Evolutionary conservation across 768 basidiomycete genomes (phyloP).

Genomic region (Amanita subjunquillea): DNA sequence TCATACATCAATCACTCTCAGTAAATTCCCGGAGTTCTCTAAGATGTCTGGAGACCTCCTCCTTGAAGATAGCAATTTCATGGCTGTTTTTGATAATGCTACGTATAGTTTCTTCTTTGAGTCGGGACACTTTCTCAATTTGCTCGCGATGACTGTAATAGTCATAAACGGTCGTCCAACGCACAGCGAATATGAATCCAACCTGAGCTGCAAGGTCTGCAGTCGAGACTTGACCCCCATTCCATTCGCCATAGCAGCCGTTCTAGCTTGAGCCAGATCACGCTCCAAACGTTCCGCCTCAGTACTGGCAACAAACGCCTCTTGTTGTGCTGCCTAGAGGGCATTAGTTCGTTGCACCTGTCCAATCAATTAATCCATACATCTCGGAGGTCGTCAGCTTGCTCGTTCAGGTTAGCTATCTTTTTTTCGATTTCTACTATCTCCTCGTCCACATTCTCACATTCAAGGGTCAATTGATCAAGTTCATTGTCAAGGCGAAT

Average conservation of each 20-base stretch:
- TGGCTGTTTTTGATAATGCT: constrained; percentile 79
- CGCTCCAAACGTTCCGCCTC: constrained; percentile 62
- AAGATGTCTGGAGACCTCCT: constrained; percentile 64
- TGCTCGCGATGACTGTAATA: constrained; percentile 64
- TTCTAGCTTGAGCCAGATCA: constrained; percentile 65
- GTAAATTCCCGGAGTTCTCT: constrained; percentile 61
- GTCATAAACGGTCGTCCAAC: constrained; percentile 4
- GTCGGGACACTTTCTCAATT: constrained; percentile 58
- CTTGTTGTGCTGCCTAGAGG: constrained; percentile 64
- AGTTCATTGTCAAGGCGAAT: constrained; percentile 78
- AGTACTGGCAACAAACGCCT: constrained; percentile 52
- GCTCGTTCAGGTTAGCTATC: constrained; percentile 54
- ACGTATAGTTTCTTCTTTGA: constrained; percentile 72
- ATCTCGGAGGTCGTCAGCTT: constrained; percentile 76
- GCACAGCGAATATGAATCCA: constrained; percentile 14
- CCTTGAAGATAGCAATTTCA: constrained; percentile 75
- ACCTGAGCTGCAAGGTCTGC: constrained; percentile 73
- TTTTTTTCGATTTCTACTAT: constrained; percentile 67
- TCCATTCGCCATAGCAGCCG: constrained; percentile 70
- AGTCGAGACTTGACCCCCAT: constrained; percentile 73
- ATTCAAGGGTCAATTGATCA: constrained; percentile 65
- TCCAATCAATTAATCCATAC: constrained; percentile 27
- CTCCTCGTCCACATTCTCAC: constrained; percentile 77
- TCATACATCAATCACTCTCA: constrained; percentile 15
- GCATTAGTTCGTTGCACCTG: neutral